phyloP scores from a whole-genome alignment of 2,329 filamentous ascomycete genomes.

The Claviceps fusiformis region DNA sequence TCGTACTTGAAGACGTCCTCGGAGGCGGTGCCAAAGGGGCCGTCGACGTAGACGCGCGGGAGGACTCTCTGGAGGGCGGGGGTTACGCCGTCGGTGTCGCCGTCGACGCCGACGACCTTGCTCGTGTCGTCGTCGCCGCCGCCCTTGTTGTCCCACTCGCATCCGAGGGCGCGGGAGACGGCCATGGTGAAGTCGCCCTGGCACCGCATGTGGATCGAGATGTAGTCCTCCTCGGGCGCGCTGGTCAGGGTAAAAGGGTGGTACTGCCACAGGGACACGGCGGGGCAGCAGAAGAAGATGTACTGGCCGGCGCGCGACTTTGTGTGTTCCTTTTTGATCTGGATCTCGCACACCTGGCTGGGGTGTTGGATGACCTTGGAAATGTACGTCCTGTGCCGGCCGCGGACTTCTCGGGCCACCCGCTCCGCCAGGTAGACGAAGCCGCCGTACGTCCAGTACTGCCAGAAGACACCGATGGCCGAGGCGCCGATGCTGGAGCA shows the following conservation, averaged over 20 bases:
- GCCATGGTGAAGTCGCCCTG: slow-evolving; percentile 69
- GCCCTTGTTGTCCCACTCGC: slow-evolving; percentile 47
- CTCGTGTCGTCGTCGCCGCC: slow-evolving; percentile 40
- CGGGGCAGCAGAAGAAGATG: slow-evolving; percentile 79
- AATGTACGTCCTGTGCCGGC: slow-evolving; percentile 71
- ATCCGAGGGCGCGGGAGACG: slow-evolving; percentile 58
- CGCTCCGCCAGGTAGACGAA: slow-evolving; percentile 71
- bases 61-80: slow-evolving; percentile 59
- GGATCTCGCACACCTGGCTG: slow-evolving; percentile 78
- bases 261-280: slow-evolving; percentile 78
- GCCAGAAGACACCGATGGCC: slow-evolving; percentile 69
- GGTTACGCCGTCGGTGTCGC: slow-evolving; percentile 45
- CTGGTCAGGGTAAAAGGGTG: slow-evolving; percentile 79
- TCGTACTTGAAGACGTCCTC: slow-evolving; percentile 88
- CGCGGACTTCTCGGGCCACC: slow-evolving; percentile 63
- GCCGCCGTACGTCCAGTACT: slow-evolving; percentile 79
- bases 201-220: slow-evolving; percentile 72
- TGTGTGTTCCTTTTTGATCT: slow-evolving; percentile 82
- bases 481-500: slow-evolving; percentile 54
- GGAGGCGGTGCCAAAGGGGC: slow-evolving; percentile 73
- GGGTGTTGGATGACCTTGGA: slow-evolving; percentile 84
- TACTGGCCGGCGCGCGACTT: slow-evolving; percentile 74
- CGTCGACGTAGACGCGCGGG: slow-evolving; percentile 70
- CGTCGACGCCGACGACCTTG: slow-evolving; percentile 56
- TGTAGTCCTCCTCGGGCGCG: slow-evolving; percentile 80